These are phyloP conservation scores for Acorus gramineus DNA, from an alignment of 106 monocot genomes.

Conservation along the genomic window DNA sequence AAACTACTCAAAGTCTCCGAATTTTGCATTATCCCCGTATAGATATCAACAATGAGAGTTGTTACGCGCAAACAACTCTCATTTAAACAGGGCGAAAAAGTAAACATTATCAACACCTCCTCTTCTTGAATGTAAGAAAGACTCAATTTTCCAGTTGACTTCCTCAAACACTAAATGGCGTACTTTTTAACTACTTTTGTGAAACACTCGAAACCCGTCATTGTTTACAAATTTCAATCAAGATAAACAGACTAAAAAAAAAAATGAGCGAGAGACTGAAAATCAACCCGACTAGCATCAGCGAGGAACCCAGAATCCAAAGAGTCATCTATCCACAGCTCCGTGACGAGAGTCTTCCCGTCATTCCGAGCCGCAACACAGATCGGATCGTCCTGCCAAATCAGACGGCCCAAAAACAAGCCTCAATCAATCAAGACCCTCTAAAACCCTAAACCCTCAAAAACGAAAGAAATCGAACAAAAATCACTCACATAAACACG, in stretches of 20 bases:
- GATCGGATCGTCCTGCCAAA: conserved; percentile 66
- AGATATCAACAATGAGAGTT: no score
- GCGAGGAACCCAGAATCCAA: conserved; percentile 46
- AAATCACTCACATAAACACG: conserved; percentile 36
- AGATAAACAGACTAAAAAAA: neutral
- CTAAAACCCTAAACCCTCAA: neutral
- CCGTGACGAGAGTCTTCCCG: conserved; percentile 66
- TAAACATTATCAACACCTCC: no score
- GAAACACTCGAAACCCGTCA: no score
- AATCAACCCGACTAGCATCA: conserved; percentile 47
- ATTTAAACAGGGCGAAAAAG: no score
- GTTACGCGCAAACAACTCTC: no score
- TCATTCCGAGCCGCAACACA: conserved; percentile 71
- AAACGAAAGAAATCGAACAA: neutral
- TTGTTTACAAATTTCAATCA: neutral
- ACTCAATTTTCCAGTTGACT: no score
- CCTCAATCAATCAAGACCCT: neutral
- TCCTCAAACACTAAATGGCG: no score
- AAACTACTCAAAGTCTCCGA: no score
- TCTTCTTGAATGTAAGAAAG: no score
- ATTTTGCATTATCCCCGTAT: no score
- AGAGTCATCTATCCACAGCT: conserved; percentile 79
- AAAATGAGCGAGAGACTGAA: neutral
- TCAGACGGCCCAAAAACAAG: conserved; percentile 3
- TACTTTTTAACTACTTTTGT: no score